Evolutionary conservation across 208 protist genomes (phyloP), one percentile per base, ranked within the genome.

Genomic region (Trypanosoma mega): DNA sequence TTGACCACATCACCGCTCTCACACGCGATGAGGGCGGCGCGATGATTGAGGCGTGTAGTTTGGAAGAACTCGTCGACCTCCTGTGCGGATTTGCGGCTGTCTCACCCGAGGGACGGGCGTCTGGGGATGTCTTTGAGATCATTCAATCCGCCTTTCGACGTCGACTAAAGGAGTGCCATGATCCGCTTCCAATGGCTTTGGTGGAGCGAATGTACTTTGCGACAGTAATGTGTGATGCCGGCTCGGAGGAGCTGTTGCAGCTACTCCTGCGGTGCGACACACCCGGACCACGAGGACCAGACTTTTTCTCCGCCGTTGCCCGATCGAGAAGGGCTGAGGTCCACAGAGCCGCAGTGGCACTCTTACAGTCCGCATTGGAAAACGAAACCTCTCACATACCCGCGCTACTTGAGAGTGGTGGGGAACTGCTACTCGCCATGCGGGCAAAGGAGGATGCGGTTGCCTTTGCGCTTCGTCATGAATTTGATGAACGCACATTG

Each of bases 271-370:
- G 14, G 9, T 27, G 1, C 26, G 46, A 60, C 31, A 48, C 49
- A 68, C 54, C 66, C 47, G 56, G 2, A 36, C 18, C 64, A 27
- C 79, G 82, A 4, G 88, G 88, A 21, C 80, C 88, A 0, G 60
- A 86, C 60, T 92, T 95, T 49, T 95, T 95, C 54, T 64, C 84
- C 2, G 85, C 80, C 20, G 78, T 90, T n/a, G 71, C 82, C 20
- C 76, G 78, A 16, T 72, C 76, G 9, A 60, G 36, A 46, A 68
- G 76, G 4, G 52, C 56, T 2, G 57, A 24, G 12, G 65, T 92
- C 23, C 57, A 85, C 47, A 44, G 44, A 34, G 44, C 46, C 1
- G 82, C 85, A 14, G n/a, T 85, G 39, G 30, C 18, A 21, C 36
- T 83, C 21, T 41, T 92, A 47, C 33, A 66, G 30, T 27, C 65